Conservation (phyloP, 768 basidiomycete genomes). For the Macrolepiota albuminosa region DNA sequence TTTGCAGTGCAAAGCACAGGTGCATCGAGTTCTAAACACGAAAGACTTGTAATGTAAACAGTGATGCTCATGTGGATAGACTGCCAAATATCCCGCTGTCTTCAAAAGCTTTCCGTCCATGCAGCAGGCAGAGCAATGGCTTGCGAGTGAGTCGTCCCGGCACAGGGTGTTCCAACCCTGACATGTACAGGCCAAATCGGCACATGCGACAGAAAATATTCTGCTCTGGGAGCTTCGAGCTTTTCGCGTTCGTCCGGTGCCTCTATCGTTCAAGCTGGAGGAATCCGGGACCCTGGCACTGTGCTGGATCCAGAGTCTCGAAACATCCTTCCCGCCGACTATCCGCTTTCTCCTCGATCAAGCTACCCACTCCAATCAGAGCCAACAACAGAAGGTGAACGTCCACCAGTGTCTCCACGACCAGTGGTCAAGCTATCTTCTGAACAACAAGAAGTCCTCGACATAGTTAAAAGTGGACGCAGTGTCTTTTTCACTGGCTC, state of each 20-base stretch:
- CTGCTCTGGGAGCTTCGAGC: background rate
- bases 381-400: background rate
- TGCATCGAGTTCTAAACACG: conserved; percentile 11
- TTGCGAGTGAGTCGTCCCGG: conserved; percentile 22
- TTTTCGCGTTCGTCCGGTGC: background rate
- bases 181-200: background rate
- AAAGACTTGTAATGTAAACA: background rate
- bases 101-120: conserved; percentile 44
- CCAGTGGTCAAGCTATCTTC: conserved; percentile 36
- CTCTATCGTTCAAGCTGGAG: background rate
- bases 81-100: conserved; percentile 47
- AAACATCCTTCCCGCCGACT: background rate
- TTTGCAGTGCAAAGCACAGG: conserved; percentile 44
- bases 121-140: conserved; percentile 48
- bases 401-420: background rate
- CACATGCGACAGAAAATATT: background rate
- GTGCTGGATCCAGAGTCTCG: background rate
- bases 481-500: conserved; percentile 87
- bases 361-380: background rate
- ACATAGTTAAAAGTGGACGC: conserved; percentile 49
- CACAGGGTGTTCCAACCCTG: background rate
- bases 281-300: background rate
- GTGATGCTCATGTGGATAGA: conserved; percentile 27
- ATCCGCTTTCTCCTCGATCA: background rate
- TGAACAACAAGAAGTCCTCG: conserved; percentile 47